phyloP scores from a whole-genome alignment of 192 early-diverging fungal species.

The Coemansia sp. region DNA sequence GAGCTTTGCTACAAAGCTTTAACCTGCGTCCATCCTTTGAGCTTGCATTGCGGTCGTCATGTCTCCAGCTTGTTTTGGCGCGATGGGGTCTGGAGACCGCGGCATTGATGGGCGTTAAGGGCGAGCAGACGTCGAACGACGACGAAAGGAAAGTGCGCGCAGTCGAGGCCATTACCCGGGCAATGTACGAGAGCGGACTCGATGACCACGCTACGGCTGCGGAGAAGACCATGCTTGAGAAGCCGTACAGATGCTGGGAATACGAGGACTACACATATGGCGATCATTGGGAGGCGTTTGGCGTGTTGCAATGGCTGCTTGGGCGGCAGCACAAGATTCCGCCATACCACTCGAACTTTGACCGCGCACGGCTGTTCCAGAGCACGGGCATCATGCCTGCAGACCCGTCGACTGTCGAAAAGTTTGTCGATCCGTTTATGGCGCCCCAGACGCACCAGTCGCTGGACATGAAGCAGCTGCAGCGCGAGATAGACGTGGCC shows the following conservation, averaged over 20 bases:
- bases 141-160: conserved; percentile 43
- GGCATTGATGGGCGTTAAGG: conserved; percentile 45
- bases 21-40: conserved; percentile 44
- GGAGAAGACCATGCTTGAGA: conserved; percentile 55
- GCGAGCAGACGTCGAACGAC: conserved; percentile 40
- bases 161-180: conserved; percentile 46
- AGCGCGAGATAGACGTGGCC: conserved; percentile 43
- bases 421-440: conserved; percentile 55
- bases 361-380: conserved; percentile 56
- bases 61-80: conserved; percentile 61
- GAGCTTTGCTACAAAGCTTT: conserved; percentile 23
- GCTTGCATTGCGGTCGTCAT: conserved; percentile 54
- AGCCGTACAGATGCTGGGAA: conserved; percentile 52
- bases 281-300: conserved; percentile 58
- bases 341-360: conserved; percentile 58
- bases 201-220: conserved; percentile 36
- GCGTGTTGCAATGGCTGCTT: conserved; percentile 59
- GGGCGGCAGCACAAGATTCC: conserved; percentile 56
- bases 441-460: conserved; percentile 29
- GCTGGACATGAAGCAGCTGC: conserved; percentile 27
- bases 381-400: conserved; percentile 60
- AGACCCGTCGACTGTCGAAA: conserved; percentile 55
- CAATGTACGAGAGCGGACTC: conserved; percentile 51
- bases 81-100: conserved; percentile 65
- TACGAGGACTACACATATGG: conserved; percentile 48